phyloP scores from a whole-genome alignment of 495 filamentous ascomycete species.

The Hypoxylon crocopeplum region DNA sequence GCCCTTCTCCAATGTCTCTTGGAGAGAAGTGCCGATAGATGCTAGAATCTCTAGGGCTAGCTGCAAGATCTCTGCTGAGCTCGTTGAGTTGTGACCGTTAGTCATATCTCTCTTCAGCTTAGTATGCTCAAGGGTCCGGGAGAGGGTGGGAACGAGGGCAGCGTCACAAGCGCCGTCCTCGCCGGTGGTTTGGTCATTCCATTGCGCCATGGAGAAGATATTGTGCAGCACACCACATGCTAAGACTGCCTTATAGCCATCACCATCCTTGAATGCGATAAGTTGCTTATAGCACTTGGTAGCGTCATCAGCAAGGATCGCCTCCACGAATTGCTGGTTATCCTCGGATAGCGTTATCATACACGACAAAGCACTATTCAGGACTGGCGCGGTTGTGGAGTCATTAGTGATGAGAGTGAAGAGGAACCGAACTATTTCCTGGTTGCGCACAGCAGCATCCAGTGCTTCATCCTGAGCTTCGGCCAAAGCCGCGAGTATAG shows the following conservation, averaged over 20 bases:
- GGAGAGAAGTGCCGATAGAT: conserved; percentile 63
- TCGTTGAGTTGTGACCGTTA: conserved; percentile 38
- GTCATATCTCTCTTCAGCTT: conserved; percentile 25
- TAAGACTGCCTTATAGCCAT: conserved; percentile 48
- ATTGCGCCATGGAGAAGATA: conserved; percentile 52
- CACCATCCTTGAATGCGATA: conserved; percentile 41
- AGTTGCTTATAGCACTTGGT: conserved; percentile 48
- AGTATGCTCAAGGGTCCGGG: conserved; percentile 44
- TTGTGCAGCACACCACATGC: conserved; percentile 62
- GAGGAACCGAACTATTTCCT: conserved; percentile 56
- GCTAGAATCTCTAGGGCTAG: conserved; percentile 62
- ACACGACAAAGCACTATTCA: conserved; percentile 57
- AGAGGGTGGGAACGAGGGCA: conserved; percentile 52
- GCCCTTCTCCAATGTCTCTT: conserved; percentile 51
- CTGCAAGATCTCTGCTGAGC: conserved; percentile 48
- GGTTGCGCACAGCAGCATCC: conserved; percentile 53
- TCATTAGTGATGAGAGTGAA: conserved; percentile 52
- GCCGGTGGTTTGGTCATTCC: conserved; percentile 56
- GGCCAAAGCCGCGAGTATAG: conserved; percentile 53
- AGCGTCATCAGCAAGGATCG: conserved; percentile 47
- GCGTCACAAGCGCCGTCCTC: conserved; percentile 56
- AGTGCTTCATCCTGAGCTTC: conserved; percentile 62
- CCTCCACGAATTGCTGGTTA: conserved; percentile 52
- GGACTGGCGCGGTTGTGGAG: conserved; percentile 41
- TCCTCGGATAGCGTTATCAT: conserved; percentile 64